A percentile compares a stretch with the other conserved stretches of the same genome.
These are phyloP conservation scores for Neurospora sp. DNA, from an alignment of 495 filamentous ascomycete genomes.

Conservation along the genomic window DNA sequence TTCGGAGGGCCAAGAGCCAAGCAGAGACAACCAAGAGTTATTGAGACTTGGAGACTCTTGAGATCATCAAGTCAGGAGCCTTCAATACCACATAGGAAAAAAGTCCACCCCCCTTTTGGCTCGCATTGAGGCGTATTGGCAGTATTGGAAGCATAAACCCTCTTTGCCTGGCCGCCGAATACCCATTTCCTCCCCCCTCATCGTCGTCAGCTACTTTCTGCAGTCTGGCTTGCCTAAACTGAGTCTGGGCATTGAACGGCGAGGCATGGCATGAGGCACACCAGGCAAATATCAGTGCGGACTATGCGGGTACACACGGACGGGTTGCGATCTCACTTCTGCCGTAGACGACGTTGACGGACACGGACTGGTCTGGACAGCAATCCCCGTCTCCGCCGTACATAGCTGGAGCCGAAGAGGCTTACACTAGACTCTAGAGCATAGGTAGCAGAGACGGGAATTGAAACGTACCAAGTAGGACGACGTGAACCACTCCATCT, in stretches of 20 bases:
- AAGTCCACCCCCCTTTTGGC: neutral
- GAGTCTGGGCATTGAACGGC: neutral
- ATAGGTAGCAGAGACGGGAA: neutral
- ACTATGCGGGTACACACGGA: neutral
- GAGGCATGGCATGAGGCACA: neutral
- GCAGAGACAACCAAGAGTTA: neutral
- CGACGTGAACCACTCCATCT: neutral
- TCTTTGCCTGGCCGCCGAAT: neutral
- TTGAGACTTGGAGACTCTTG: neutral
- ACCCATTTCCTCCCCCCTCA: neutral
- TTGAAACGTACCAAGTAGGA: neutral
- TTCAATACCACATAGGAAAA: neutral
- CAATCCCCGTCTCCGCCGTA: neutral
- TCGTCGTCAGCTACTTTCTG: neutral
- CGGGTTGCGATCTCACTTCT: neutral
- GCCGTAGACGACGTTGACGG: neutral
- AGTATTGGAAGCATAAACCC: neutral
- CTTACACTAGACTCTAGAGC: neutral
- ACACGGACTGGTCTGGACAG: neutral
- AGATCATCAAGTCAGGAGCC: neutral
- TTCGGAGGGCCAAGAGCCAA: neutral
- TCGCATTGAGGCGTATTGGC: neutral
- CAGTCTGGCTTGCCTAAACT: neutral
- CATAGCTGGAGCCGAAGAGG: neutral
- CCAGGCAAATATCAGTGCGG: neutral